These are phyloP conservation scores for Picea glauca DNA, from an alignment of 75 land plant genomes.

Conservation along the genomic window DNA sequence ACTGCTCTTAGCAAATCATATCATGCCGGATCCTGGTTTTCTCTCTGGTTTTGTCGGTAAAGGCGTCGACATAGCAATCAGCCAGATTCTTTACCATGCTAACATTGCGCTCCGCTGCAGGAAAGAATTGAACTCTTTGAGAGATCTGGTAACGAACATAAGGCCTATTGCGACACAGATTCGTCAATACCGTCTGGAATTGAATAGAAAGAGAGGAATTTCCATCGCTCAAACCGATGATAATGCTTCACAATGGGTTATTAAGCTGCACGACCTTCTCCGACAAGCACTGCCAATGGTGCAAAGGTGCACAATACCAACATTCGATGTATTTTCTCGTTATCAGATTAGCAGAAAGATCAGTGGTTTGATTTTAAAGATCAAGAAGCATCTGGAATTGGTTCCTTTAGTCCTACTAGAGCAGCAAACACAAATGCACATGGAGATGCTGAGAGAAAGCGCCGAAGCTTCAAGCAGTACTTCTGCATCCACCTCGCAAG, in stretches of 20 bases:
- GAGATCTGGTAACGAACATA: too few relatives aligned
- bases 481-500: not conserved
- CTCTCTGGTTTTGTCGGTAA: too few relatives aligned
- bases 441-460: not conserved
- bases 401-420: not conserved
- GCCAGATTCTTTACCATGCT: too few relatives aligned
- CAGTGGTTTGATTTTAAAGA: not conserved
- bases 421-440: not conserved
- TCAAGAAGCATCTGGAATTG: not conserved
- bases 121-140: too few relatives aligned
- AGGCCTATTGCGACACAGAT: too few relatives aligned
- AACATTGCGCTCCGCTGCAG: too few relatives aligned
- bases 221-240: too few relatives aligned
- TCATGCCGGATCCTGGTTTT: too few relatives aligned
- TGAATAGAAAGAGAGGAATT: too few relatives aligned
- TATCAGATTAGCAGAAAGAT: not conserved
- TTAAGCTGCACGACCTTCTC: not conserved
- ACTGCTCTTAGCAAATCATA: too few relatives aligned
- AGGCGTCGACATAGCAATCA: too few relatives aligned
- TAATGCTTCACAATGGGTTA: not conserved
- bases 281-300: not conserved
- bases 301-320: not conserved
- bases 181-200: too few relatives aligned
- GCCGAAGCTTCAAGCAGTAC: not conserved
- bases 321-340: not conserved